Evolutionary conservation across 2,329 filamentous ascomycete species (phyloP), one percentile per base, ranked within the genome.

Genomic region (Corniculantispora saksenae): DNA sequence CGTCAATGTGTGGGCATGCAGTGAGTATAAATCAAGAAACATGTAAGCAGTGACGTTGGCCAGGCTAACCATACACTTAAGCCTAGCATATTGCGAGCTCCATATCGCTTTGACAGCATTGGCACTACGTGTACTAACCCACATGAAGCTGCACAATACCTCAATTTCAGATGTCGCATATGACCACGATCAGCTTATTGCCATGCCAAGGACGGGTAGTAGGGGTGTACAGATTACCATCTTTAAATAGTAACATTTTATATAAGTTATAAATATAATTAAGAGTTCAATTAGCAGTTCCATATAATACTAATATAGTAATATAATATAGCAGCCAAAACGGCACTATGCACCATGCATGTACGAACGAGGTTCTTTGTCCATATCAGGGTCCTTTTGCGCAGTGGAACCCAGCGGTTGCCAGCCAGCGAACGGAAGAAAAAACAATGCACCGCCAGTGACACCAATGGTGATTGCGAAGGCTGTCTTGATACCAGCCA

Each of bases 101-200:
- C 68, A 77, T 40, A 64, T 74, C 9, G 58, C 67, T 5, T 47
- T 71, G 3, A 67, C 73, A 3, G 68, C 72, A 10, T 62, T 76
- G 53, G 68, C 69, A 8, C 60, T 76, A 53, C 70, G 73, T 2
- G 73, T 76, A 3, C 59, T 74, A 7, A 73, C 73, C 7, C 66
- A 68, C 21, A 67, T 73, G 66, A 66, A 59, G 17, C 68, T 76
- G 7, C 67, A 70, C 51, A 71, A 76, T 23, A 77, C 75, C 0
- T 71, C 69, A 0, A 65, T 69, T 23, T 67, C 70, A 29, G 74
- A 76, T 45, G 66, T 76, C 32, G 62, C 59, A n/a, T 75, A 74
- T 53, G 71, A 75, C 32, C 68, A 73, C 38, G 72, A 74, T 50
- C 66, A 72, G 69, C 61, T 75, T 10, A 56, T 72, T 2, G 69